Evolutionary conservation across 305 asterid genomes (phyloP).

Genomic region (Rubia balearica): DNA sequence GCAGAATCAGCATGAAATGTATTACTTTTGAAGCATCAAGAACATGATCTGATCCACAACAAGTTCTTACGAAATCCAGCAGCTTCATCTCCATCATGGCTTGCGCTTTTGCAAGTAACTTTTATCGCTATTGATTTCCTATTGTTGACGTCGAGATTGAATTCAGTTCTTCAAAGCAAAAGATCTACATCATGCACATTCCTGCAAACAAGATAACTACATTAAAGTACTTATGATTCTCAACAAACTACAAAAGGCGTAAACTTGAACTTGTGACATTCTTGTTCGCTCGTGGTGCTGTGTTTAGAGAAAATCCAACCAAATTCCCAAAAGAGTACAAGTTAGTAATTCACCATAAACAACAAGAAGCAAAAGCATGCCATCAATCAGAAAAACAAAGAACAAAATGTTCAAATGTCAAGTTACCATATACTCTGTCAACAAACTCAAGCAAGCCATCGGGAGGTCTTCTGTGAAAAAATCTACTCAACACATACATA

Average conservation of each 20-base stretch:
- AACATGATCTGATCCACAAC: not conserved
- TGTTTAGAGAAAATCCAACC: slow-evolving; percentile 17
- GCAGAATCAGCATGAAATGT: not conserved
- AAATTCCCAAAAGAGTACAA: slow-evolving; percentile 4
- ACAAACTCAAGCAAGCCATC: slow-evolving; percentile 92
- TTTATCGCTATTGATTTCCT: slow-evolving; percentile 24
- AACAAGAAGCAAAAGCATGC: not conserved
- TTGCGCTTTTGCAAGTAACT: slow-evolving; percentile 24
- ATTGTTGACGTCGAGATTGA: slow-evolving; percentile 22
- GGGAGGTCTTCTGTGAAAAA: slow-evolving; percentile 90
- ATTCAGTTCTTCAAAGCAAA: not conserved
- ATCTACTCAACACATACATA: slow-evolving; percentile 87
- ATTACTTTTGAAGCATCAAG: not conserved
- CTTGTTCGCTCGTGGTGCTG: too few species aligned
- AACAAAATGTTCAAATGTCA: not conserved
- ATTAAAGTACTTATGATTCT: too few species aligned
- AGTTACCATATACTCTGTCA: slow-evolving; percentile 81
- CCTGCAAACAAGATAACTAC: too few species aligned
- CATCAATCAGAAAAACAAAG: slow-evolving; percentile 8
- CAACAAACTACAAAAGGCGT: too few species aligned
- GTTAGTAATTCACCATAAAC: slow-evolving; percentile 6
- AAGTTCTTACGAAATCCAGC: slow-evolving; percentile 28
- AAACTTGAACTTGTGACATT: too few species aligned
- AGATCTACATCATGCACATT: too few species aligned
- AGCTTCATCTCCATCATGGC: slow-evolving; percentile 22